These are phyloP conservation scores for Populus hybrid DNA, from an alignment of 441 rosid species.

Conservation along the genomic window DNA sequence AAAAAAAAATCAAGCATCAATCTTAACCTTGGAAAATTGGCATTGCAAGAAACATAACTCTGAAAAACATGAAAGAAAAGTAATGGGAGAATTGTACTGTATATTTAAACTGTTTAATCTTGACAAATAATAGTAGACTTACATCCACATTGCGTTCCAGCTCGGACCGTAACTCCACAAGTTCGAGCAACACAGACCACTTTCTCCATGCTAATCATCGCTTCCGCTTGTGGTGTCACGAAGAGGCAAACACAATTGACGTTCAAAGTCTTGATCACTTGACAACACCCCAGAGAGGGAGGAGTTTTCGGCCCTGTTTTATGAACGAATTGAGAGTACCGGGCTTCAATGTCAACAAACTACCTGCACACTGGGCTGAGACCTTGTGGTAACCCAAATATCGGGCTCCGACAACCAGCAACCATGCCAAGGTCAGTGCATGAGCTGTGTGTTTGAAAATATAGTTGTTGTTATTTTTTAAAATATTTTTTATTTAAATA, in stretches of 20 bases:
- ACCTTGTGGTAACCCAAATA: background rate
- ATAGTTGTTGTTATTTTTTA: too few species aligned
- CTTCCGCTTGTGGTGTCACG: slow-evolving; percentile 18
- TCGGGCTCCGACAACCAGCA: slow-evolving; percentile 3
- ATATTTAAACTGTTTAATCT: too few species aligned
- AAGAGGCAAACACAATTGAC: slow-evolving; percentile 25
- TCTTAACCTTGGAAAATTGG: too few species aligned
- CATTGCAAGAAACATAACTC: too few species aligned
- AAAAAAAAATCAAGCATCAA: too few species aligned
- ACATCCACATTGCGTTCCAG: slow-evolving; percentile 43
- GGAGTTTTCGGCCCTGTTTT: background rate
- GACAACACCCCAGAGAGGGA: slow-evolving; percentile 27
- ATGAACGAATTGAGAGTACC: background rate
- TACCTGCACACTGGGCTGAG: background rate
- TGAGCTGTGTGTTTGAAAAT: too few species aligned
- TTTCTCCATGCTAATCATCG: slow-evolving; percentile 27
- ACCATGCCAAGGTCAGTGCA: background rate
- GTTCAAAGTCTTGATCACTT: background rate
- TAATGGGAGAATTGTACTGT: too few species aligned
- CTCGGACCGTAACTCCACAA: slow-evolving; percentile 23
- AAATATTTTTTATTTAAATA: too few species aligned
- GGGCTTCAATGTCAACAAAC: background rate
- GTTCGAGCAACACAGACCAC: slow-evolving; percentile 25
- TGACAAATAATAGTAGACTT: background rate
- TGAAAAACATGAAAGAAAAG: too few species aligned